phyloP scores from a whole-genome alignment of 768 basidiomycete species.

The Mycena sanguinolenta region DNA sequence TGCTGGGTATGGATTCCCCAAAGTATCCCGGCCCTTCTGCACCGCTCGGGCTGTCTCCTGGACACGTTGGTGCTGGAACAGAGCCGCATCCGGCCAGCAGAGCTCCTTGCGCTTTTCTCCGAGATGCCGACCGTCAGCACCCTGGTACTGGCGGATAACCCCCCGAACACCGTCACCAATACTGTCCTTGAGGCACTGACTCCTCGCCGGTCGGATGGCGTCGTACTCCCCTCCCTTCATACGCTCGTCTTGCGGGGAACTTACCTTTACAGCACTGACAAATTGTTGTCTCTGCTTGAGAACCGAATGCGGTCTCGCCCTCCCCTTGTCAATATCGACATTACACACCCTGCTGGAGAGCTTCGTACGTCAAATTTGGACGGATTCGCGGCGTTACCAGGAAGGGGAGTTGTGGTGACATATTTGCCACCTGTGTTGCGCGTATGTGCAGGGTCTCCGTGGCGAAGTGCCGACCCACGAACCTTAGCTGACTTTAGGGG shows the following conservation, averaged over 20 bases:
- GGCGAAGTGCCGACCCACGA: no score
- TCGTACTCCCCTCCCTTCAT: background rate
- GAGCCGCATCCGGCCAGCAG: background rate
- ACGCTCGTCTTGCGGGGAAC: background rate
- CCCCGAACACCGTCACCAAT: constrained; percentile 15
- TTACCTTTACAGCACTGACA: background rate
- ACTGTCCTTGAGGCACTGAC: background rate
- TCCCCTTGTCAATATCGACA: background rate
- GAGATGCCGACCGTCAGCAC: background rate
- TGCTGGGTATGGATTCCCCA: background rate
- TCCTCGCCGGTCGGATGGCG: background rate
- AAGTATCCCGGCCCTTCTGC: background rate
- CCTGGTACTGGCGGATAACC: background rate
- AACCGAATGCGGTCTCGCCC: background rate
- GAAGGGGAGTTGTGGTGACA: background rate
- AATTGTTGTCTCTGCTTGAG: background rate
- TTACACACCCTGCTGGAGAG: background rate
- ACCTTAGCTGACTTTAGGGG: no score
- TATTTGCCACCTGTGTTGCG: background rate
- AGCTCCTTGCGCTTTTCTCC: background rate
- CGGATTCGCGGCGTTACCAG: background rate
- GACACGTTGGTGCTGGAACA: background rate
- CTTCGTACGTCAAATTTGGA: background rate
- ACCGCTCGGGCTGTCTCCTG: background rate
- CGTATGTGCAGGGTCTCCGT: no score